phyloP scores from a whole-genome alignment of 306 rosid genomes.

The Arachis hypogaea region DNA sequence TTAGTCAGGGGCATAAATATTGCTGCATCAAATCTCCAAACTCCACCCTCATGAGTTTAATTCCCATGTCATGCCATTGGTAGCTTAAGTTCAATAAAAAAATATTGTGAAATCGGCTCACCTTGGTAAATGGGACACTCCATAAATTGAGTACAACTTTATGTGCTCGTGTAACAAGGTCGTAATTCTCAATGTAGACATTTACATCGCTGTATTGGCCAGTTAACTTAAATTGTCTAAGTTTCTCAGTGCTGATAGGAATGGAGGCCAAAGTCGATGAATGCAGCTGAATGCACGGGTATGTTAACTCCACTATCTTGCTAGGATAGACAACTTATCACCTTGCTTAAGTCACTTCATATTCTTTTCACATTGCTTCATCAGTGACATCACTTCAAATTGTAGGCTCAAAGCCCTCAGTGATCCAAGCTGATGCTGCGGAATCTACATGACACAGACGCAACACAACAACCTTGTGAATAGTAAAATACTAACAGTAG shows the following conservation, averaged over 20 bases:
- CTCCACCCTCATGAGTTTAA: background rate
- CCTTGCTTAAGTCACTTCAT: constrained; percentile 62
- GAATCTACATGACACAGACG: constrained; percentile 56
- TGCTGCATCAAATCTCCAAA: background rate
- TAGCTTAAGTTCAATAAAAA: constrained; percentile 2
- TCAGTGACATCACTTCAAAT: constrained; percentile 74
- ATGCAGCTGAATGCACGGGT: constrained; percentile 62
- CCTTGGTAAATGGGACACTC: constrained; percentile 93
- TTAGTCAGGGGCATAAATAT: constrained; percentile 6
- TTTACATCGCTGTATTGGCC: constrained; percentile 75
- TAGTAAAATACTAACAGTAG: background rate
- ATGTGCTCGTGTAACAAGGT: constrained; percentile 66
- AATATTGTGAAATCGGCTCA: constrained; percentile 41
- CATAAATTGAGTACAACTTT: constrained; percentile 86
- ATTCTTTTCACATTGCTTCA: constrained; percentile 78
- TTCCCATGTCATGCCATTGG: background rate
- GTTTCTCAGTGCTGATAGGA: constrained; percentile 57
- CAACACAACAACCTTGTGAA: constrained; percentile 35
- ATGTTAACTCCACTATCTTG: constrained; percentile 65
- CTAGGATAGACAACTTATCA: constrained; percentile 51
- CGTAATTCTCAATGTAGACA: constrained; percentile 65
- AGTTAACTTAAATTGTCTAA: constrained; percentile 59
- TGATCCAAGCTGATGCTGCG: constrained; percentile 64
- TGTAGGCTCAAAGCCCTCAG: constrained; percentile 73
- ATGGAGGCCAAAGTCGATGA: constrained; percentile 70